Conservation (phyloP, 441 rosid genomes). For the Adansonia rubrostipa region DNA sequence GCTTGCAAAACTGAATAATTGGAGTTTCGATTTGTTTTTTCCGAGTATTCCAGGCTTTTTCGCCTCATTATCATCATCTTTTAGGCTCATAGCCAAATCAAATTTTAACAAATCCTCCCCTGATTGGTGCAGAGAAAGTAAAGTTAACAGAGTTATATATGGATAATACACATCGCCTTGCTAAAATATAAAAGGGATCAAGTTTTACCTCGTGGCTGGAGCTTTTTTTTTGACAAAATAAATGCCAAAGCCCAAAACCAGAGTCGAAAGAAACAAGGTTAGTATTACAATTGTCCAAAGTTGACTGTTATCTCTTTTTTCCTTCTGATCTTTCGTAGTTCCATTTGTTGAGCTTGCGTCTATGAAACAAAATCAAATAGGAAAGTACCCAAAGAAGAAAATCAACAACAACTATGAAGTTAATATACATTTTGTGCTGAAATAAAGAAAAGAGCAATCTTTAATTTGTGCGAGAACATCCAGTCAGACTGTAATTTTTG, state of each 20-base stretch:
- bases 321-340: neutral
- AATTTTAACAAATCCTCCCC: constrained; percentile 19
- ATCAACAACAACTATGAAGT: neutral
- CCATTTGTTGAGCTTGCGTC: neutral
- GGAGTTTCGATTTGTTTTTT: constrained; percentile 29
- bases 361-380: neutral
- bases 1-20: constrained; percentile 34
- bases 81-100: constrained; percentile 9
- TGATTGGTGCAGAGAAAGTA: neutral
- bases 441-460: no score
- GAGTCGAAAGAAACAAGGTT: neutral
- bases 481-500: neutral
- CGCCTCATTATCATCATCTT: constrained; percentile 2
- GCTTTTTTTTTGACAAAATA: neutral
- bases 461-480: no score
- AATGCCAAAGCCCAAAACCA: neutral
- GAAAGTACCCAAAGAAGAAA: neutral
- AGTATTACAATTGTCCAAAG: constrained; percentile 2
- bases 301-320: neutral
- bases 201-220: neutral
- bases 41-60: constrained; percentile 25
- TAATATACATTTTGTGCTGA: neutral
- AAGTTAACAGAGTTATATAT: neutral
- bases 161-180: neutral
- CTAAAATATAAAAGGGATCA: neutral